Conservation (phyloP, 2,329 filamentous ascomycete species). For the Fusarium tuaranense region DNA sequence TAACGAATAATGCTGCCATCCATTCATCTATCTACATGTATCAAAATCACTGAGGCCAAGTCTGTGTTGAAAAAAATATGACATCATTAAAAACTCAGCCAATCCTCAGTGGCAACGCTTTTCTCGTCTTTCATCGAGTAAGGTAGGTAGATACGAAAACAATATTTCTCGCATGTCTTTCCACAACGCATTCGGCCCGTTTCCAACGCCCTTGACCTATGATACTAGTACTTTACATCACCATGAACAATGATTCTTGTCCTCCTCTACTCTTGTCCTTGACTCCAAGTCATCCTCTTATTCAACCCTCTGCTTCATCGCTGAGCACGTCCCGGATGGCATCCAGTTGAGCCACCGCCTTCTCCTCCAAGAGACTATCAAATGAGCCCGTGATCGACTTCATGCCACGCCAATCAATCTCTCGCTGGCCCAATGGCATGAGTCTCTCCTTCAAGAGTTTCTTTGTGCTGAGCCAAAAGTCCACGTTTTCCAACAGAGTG, state of each 20-base stretch:
- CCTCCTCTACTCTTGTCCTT: conserved; percentile 10
- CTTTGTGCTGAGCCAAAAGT: conserved; percentile 80
- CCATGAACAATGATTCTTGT: conserved; percentile 25
- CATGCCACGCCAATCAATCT: conserved; percentile 70
- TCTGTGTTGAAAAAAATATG: neutral
- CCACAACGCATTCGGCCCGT: conserved; percentile 36
- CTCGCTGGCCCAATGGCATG: conserved; percentile 77
- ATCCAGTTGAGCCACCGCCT: conserved; percentile 77
- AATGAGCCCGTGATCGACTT: conserved; percentile 53
- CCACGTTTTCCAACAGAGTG: conserved; percentile 82
- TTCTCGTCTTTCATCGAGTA: conserved; percentile 11
- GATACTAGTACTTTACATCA: conserved; percentile 42
- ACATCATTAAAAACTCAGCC: conserved; percentile 7
- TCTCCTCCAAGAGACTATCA: conserved; percentile 79
- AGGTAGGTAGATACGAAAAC: conserved; percentile 12
- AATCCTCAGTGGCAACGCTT: conserved; percentile 1
- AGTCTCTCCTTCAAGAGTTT: conserved; percentile 78
- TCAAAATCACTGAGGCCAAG: neutral
- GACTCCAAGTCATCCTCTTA: conserved; percentile 5
- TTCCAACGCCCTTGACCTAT: conserved; percentile 43
- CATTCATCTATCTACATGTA: neutral
- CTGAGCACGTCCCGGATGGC: conserved; percentile 67
- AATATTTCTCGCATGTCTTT: conserved; percentile 30
- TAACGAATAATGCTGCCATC: neutral
- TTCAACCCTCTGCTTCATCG: conserved; percentile 60